Evolutionary conservation across 2,329 filamentous ascomycete species (phyloP), one percentile per base, ranked within the genome.

Genomic region (Pezicula neosporulosa): DNA sequence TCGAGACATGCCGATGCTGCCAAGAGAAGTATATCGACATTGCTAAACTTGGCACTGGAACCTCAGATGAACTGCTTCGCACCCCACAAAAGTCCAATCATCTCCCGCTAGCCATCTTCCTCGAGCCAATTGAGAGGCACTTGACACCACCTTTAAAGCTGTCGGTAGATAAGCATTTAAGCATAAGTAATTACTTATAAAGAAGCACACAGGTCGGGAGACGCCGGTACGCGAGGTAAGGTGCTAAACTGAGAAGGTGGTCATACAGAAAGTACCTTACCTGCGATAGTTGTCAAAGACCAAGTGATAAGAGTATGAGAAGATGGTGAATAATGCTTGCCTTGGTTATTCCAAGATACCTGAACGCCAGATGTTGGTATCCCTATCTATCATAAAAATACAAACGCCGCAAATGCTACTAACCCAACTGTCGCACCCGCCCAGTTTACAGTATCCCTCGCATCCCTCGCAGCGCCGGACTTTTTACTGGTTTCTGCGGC

Each of bases 131-230:
- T 33, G 30, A 10, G 12, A 33, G 30, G 3, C 8, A 33, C 30
- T 16, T 18, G n/a, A 9, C 37, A 39, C 19, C 19, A 21, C n/a
- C n/a, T 3, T 21, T 10, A 15, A 6, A 24, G 27, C 19, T 13
- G n/a, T 6, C 21, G 12, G 42, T n/a, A 28, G 42, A 44, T 44
- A 44, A 44, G 42, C 19, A 44, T 44, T 44, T 28, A 44, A 44
- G 42, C 42, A 44, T 30, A 44, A 44, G 24, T 12, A 28, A 6
- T 27, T 33, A 8, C 19, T 27, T 6, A 21, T n/a, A 7, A 21
- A 9, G 9, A n/a, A 16, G 19, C 9, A 13, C 3, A 15, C 13
- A 27, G 15, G 8, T 24, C 42, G 42, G 42, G 27, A 28, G 12
- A 10, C 42, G 42, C 42, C 42, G 42, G 10, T n/a, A 21, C 24